Evolutionary conservation across 129 eudicot genomes (phyloP).

Genomic region (Cynara cardunculus): DNA sequence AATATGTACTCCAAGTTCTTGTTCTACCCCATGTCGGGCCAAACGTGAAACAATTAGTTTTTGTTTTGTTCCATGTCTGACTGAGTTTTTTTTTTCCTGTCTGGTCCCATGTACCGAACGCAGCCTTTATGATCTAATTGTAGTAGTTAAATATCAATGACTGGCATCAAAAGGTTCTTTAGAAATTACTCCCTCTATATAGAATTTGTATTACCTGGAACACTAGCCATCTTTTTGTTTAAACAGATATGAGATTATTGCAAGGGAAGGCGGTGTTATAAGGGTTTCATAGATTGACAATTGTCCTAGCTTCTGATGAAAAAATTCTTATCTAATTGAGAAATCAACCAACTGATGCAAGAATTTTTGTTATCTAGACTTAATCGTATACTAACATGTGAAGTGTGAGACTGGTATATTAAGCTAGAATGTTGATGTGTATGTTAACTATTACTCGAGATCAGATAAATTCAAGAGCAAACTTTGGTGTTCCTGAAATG

Average conservation of each 20-base stretch:
- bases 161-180: not conserved
- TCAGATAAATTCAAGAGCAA: not conserved
- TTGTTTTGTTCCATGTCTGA: too few species aligned
- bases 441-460: too few species aligned
- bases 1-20: not conserved
- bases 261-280: not conserved
- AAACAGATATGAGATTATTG: not conserved
- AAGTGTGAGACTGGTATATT: not conserved
- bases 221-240: not conserved
- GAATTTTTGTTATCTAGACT: not conserved
- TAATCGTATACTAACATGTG: not conserved
- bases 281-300: not conserved
- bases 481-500: not conserved
- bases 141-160: not conserved
- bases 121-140: not conserved
- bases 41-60: too few species aligned
- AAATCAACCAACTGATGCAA: not conserved
- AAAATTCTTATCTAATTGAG: too few species aligned
- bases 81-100: too few species aligned
- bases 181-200: not conserved
- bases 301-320: not conserved
- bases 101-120: too few species aligned
- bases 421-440: not conserved
- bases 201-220: not conserved
- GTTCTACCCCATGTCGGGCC: too few species aligned